phyloP scores from a whole-genome alignment of 768 basidiomycete species.

The Gloeopeniophorella convolvens region DNA sequence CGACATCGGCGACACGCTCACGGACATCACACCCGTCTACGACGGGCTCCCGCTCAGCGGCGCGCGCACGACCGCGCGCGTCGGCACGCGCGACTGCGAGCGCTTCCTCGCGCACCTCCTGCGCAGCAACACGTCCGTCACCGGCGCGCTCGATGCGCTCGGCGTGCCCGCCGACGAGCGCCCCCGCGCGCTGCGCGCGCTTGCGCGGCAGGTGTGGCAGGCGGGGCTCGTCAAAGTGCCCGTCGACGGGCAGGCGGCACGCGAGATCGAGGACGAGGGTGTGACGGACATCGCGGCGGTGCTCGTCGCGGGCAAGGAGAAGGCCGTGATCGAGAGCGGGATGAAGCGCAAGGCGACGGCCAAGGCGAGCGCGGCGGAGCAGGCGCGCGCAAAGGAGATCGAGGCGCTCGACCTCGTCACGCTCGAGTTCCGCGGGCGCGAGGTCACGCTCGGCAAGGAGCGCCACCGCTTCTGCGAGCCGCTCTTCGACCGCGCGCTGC shows the following conservation, averaged over 20 bases:
- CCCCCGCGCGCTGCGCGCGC: conserved; percentile 47
- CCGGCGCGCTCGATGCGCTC: conserved; percentile 50
- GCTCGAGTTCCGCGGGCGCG: conserved; percentile 62
- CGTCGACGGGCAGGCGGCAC: conserved; percentile 51
- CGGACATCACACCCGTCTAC: conserved; percentile 71
- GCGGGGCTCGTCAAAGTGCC: conserved; percentile 67
- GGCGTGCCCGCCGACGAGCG: conserved; percentile 24
- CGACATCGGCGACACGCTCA: conserved; percentile 71
- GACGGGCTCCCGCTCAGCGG: conserved; percentile 60
- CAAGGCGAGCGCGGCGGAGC: conserved; percentile 71
- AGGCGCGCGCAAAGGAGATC: conserved; percentile 74
- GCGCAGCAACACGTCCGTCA: conserved; percentile 58
- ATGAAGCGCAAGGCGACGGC: conserved; percentile 71
- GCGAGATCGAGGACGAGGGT: conserved; percentile 67
- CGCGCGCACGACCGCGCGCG: conserved; percentile 46
- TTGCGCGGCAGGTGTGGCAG: conserved; percentile 57
- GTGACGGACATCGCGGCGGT: conserved; percentile 87
- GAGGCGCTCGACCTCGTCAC: conserved; percentile 79
- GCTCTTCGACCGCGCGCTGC: conserved; percentile 65
- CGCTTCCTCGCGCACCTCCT: conserved; percentile 69
- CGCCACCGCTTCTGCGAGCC: conserved; percentile 90
- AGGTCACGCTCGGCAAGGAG: conserved; percentile 77
- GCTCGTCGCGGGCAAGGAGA: conserved; percentile 86
- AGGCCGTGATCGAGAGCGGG: conserved; percentile 79
- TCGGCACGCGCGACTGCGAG: conserved; percentile 71